Conservation (phyloP, 2,329 filamentous ascomycete genomes). For the Pseudocercospora cruenta region DNA sequence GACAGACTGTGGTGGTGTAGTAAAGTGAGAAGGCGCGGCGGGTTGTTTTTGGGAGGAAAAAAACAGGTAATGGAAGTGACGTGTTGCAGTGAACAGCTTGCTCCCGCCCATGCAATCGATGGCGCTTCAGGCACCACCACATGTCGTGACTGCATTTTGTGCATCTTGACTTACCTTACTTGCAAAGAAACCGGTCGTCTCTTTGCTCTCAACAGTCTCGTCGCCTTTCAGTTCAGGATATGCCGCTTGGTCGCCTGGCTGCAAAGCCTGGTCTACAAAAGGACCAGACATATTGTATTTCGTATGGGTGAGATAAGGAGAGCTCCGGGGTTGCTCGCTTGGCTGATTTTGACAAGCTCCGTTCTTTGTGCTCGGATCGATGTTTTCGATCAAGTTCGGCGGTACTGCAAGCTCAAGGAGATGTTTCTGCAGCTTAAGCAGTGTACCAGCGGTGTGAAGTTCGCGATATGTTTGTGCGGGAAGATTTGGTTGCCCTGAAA, state of each 20-base stretch:
- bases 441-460: neutral
- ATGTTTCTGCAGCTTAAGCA: neutral
- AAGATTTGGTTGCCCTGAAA: neutral
- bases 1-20: neutral
- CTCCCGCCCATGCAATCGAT: slow-evolving; percentile 5
- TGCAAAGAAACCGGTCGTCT: slow-evolving; percentile 44
- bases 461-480: neutral
- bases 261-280: slow-evolving; percentile 3
- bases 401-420: neutral
- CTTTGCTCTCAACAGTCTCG: slow-evolving; percentile 30
- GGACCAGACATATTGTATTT: neutral
- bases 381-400: neutral
- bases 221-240: slow-evolving; percentile 9
- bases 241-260: neutral
- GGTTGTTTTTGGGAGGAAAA: neutral
- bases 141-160: slow-evolving; percentile 7
- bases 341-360: neutral
- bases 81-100: slow-evolving; percentile 10
- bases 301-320: slow-evolving; percentile 6
- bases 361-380: neutral
- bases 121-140: slow-evolving; percentile 13
- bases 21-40: neutral
- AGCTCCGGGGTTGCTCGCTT: slow-evolving; percentile 9
- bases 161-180: slow-evolving; percentile 45
- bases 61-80: slow-evolving; percentile 4